These are phyloP conservation scores for Tricholomella constricta DNA, from an alignment of 768 basidiomycete genomes.

Conservation along the genomic window DNA sequence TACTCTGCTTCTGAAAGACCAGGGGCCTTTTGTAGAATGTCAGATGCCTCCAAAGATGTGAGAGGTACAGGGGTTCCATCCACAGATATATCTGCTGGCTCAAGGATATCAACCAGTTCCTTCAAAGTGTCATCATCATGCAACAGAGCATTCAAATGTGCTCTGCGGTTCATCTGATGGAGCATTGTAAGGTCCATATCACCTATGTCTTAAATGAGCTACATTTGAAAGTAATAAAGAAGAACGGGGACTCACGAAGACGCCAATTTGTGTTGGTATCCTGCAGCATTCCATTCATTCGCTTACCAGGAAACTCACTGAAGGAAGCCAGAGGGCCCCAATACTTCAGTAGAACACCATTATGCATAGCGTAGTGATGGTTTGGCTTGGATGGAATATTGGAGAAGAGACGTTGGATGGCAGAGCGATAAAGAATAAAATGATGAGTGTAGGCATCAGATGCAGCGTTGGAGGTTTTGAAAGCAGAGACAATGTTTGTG, in stretches of 20 bases:
- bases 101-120: slow-evolving; percentile 6
- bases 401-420: slow-evolving; percentile 21
- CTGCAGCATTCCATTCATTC: slow-evolving; percentile 30
- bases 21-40: slow-evolving; percentile 12
- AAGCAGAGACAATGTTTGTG: slow-evolving; percentile 29
- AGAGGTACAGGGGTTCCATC: slow-evolving; percentile 3
- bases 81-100: neutral
- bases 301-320: slow-evolving; percentile 34
- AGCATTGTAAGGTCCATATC: slow-evolving; percentile 14
- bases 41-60: slow-evolving; percentile 4
- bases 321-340: slow-evolving; percentile 32
- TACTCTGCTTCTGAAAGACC: slow-evolving; percentile 13
- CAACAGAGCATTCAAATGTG: slow-evolving; percentile 7
- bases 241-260: neutral
- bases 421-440: slow-evolving; percentile 3
- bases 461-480: slow-evolving; percentile 16
- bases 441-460: neutral
- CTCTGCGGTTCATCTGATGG: slow-evolving; percentile 6
- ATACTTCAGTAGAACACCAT: slow-evolving; percentile 25
- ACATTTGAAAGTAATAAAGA: neutral
- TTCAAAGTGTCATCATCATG: slow-evolving; percentile 5
- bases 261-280: slow-evolving; percentile 25
- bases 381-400: slow-evolving; percentile 26
- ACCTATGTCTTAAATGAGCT: slow-evolving; percentile 1
- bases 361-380: slow-evolving; percentile 37